Evolutionary conservation across 2,329 filamentous ascomycete genomes (phyloP).

Genomic region (Fusarium anguioides): DNA sequence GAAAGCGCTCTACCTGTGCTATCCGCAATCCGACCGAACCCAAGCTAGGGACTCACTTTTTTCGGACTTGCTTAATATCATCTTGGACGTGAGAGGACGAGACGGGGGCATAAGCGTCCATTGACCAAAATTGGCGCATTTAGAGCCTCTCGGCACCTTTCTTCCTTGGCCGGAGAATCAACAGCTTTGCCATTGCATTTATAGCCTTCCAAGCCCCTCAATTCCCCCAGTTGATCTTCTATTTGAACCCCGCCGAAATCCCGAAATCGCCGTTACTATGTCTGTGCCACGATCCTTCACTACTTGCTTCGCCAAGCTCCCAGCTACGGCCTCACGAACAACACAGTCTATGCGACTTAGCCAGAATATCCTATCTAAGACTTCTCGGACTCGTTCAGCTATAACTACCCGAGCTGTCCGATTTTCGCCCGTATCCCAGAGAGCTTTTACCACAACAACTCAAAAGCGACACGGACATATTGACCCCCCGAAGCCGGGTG

Average conservation of each 20-base stretch:
- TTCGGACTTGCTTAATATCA: constrained; percentile 46
- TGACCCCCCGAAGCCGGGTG: constrained; percentile 84
- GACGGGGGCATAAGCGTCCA: constrained; percentile 40
- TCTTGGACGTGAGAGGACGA: constrained; percentile 49
- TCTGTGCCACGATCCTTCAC: constrained; percentile 50
- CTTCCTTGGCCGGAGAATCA: constrained; percentile 11
- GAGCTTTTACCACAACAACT: constrained; percentile 74
- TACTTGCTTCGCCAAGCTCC: constrained; percentile 49
- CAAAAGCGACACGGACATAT: constrained; percentile 79
- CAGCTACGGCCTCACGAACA: constrained; percentile 46
- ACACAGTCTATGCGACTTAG: constrained; percentile 40
- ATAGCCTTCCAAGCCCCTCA: not conserved
- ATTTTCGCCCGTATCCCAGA: constrained; percentile 37
- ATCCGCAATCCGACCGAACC: constrained; percentile 36
- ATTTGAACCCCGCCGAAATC: constrained; percentile 14
- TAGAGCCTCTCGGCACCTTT: constrained; percentile 23
- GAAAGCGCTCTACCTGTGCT: constrained; percentile 38
- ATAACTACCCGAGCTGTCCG: constrained; percentile 17
- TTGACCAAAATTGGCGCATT: constrained; percentile 46
- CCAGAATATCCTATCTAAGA: constrained; percentile 23
- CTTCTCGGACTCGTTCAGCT: constrained; percentile 39
- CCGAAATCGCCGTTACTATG: constrained; percentile 44
- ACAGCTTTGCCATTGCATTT: constrained; percentile 8
- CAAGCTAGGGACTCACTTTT: constrained; percentile 42
- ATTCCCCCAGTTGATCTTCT: constrained; percentile 11